Evolutionary conservation across 1,139 yeast genomes (phyloP), one percentile per base, ranked within the genome.

Genomic region (Debaryomyces fabryi): DNA sequence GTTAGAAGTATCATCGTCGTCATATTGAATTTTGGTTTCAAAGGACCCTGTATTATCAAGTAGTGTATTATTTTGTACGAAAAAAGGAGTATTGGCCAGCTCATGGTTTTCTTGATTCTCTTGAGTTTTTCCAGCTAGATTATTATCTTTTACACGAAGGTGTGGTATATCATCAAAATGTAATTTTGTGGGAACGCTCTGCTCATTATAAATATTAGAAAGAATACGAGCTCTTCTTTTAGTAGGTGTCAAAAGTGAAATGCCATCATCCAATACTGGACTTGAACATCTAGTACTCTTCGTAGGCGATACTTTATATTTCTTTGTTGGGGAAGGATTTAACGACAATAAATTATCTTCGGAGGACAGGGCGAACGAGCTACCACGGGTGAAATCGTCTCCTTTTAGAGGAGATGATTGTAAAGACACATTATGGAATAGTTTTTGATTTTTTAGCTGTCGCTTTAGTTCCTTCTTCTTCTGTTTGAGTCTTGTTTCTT

Each of bases 311-410:
- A 39, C 6, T 34, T 41, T 46, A 9, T 27, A 20, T 34, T 53
- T 59, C 40, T 64, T 67, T 1, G 66, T 58, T 2, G 71, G 75
- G 0, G 76, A 70, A 2, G 74, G 72, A 29, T 64, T 63, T 21
- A 71, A 55, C 15, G 65, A 51, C 41, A 69, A 51, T 15, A 68
- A 52, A 33, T 68, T 68, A 46, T 65, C 68, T 16, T 53, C 58
- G 21, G 45, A 27, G 6, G 47, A 29, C 20, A 18, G 27, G n/a
- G 24, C 33, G 6, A 39, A 25, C 20, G 23, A 21, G n/a, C 23
- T 13, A 8, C 38, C 41, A 10, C 21, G 16, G 15, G 21, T 29
- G 9, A 40, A 9, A 16, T 48, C 42, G 10, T 37, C 44, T 9
- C 35, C 35, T 20, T 33, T 33, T 9, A 39, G 15, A 16, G 47